Conservation (phyloP, 2,329 filamentous ascomycete genomes). For the Escovopsis sp. region DNA sequence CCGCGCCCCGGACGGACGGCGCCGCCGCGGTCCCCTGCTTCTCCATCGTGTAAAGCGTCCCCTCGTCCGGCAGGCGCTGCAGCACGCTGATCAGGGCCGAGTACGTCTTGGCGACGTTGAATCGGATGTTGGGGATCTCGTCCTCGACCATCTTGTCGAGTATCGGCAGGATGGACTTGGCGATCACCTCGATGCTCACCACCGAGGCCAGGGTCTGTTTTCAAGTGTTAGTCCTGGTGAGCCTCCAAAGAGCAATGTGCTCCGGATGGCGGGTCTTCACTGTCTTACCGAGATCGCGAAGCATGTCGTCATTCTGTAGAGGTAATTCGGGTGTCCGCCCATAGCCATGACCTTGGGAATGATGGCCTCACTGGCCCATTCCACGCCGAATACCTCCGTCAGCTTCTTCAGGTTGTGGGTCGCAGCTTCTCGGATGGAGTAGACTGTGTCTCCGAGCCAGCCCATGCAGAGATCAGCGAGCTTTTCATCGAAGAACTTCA, state of each 20-base stretch:
- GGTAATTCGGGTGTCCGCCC: slow-evolving; percentile 96
- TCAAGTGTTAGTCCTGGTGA: not conserved
- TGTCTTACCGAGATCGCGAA: slow-evolving; percentile 87
- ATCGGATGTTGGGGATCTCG: slow-evolving; percentile 96
- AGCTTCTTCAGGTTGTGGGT: slow-evolving; percentile 97
- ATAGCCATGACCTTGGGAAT: slow-evolving; percentile 98
- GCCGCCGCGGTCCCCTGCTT: slow-evolving; percentile 50
- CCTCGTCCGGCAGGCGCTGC: slow-evolving; percentile 75
- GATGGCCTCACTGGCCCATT: slow-evolving; percentile 93
- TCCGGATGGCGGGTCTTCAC: not conserved
- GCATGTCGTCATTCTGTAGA: slow-evolving; percentile 99
- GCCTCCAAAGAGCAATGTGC: too few species aligned
- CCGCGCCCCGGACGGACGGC: slow-evolving; percentile 57
- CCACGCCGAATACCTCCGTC: slow-evolving; percentile 94
- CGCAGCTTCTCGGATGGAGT: slow-evolving; percentile 93
- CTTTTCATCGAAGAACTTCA: slow-evolving; percentile 97
- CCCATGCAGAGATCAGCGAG: slow-evolving; percentile 92
- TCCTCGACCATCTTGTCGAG: slow-evolving; percentile 86
- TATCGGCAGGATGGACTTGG: slow-evolving; percentile 86
- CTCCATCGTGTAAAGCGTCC: slow-evolving; percentile 72
- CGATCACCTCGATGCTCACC: slow-evolving; percentile 84
- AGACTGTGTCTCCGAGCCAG: slow-evolving; percentile 96
- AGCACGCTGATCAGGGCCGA: slow-evolving; percentile 79
- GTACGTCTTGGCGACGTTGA: slow-evolving; percentile 98
- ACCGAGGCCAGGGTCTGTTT: slow-evolving; percentile 78